Conservation (phyloP, 2,329 filamentous ascomycete genomes). For the Clonostachys solani region DNA sequence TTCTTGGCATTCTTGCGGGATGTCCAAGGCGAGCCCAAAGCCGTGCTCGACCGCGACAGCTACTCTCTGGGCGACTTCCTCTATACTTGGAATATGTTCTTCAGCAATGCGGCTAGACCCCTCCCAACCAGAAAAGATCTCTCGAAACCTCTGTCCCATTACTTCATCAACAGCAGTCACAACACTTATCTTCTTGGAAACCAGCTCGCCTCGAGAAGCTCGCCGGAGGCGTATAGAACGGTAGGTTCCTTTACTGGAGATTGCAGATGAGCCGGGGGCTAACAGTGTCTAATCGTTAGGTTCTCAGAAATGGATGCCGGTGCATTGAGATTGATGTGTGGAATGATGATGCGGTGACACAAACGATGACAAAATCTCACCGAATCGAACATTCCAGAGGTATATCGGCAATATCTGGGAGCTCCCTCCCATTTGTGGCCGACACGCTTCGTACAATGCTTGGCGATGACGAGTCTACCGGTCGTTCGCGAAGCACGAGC, state of each 20-base stretch:
- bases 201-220: constrained; percentile 75
- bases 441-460: constrained; percentile 29
- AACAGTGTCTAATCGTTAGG: constrained; percentile 34
- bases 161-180: constrained; percentile 92
- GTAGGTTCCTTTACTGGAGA: constrained; percentile 37
- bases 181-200: constrained; percentile 91
- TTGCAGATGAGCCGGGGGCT: background rate
- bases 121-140: constrained; percentile 46
- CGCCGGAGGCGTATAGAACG: constrained; percentile 72
- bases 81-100: constrained; percentile 37
- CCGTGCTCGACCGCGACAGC: constrained; percentile 27
- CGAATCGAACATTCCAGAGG: constrained; percentile 39
- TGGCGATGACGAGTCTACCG: constrained; percentile 16
- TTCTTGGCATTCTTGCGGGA: constrained; percentile 45
- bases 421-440: constrained; percentile 38
- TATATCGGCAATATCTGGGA: constrained; percentile 37
- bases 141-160: constrained; percentile 72
- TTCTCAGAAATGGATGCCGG: constrained; percentile 72
- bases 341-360: constrained; percentile 59
- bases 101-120: constrained; percentile 38
- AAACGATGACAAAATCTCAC: constrained; percentile 27
- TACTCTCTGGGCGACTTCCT: constrained; percentile 47
- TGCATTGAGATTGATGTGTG: constrained; percentile 96
- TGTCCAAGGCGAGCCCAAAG: constrained; percentile 38
- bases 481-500: constrained; percentile 33